Evolutionary conservation across 345 rosid genomes (phyloP).

Genomic region (Heritiera fomes): DNA sequence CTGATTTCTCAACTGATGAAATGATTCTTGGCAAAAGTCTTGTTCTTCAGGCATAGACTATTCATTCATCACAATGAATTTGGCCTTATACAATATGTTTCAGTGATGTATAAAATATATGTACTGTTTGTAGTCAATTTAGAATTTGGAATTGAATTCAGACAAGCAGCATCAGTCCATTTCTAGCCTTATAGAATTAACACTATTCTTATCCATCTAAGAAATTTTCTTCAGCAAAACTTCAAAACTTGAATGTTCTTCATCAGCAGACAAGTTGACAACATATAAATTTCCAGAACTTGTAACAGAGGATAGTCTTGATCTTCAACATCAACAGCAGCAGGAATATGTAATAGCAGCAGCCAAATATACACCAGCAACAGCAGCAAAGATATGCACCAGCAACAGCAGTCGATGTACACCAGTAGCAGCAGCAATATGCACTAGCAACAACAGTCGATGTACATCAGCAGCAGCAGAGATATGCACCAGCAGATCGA

Average conservation of each 20-base stretch:
- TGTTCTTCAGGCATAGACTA: slow-evolving; percentile 57
- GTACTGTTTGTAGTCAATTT: background rate
- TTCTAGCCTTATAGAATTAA: background rate
- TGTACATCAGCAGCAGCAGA: too few relatives aligned
- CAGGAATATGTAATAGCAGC: too few relatives aligned
- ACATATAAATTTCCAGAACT: background rate
- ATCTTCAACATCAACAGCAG: too few relatives aligned
- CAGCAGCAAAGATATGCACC: too few relatives aligned
- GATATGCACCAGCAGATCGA: too few relatives aligned
- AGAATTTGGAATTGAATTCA: background rate
- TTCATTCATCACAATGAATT: background rate
- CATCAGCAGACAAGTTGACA: background rate
- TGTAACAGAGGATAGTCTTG: too few relatives aligned
- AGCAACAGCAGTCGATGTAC: too few relatives aligned
- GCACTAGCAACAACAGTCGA: too few relatives aligned
- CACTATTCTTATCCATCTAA: background rate
- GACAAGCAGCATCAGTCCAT: background rate
- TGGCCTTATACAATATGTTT: too few relatives aligned
- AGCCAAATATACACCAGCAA: too few relatives aligned
- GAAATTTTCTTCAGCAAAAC: background rate
- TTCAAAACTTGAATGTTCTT: background rate
- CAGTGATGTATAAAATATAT: background rate
- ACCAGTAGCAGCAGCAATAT: too few relatives aligned
- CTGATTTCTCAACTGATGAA: slow-evolving; percentile 92
- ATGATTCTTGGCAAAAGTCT: slow-evolving; percentile 77